phyloP scores from a whole-genome alignment of 768 basidiomycete species.

The Galerina marginata region DNA sequence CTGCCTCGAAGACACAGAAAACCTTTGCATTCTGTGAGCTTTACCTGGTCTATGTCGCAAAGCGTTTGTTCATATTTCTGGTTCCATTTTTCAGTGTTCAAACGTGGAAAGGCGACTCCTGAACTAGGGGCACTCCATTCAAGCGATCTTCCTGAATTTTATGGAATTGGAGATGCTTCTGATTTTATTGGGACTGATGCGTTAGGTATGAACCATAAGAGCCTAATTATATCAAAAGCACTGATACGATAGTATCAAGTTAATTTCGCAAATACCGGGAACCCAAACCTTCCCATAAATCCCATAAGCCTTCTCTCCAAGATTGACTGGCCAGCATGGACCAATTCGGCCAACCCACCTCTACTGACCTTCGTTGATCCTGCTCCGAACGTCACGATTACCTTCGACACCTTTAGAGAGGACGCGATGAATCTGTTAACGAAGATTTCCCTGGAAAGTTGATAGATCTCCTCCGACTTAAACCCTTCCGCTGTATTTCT shows the following conservation, averaged over 20 bases:
- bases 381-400: slow-evolving; percentile 20
- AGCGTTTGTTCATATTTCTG: neutral
- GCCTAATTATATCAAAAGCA: neutral
- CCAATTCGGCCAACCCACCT: slow-evolving; percentile 22
- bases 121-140: slow-evolving; percentile 28
- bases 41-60: neutral
- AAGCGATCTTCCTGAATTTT: slow-evolving; percentile 24
- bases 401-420: slow-evolving; percentile 22
- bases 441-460: slow-evolving; percentile 4
- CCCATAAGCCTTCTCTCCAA: slow-evolving; percentile 23
- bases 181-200: slow-evolving; percentile 27
- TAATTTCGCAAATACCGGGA: slow-evolving; percentile 17
- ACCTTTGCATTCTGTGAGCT: slow-evolving; percentile 10
- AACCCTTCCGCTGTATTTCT: no score
- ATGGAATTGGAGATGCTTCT: slow-evolving; percentile 8
- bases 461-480: no score
- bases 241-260: slow-evolving; percentile 5
- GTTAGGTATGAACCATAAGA: slow-evolving; percentile 13
- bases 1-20: slow-evolving; percentile 20
- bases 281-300: slow-evolving; percentile 21
- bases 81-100: slow-evolving; percentile 31
- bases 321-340: slow-evolving; percentile 22
- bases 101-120: slow-evolving; percentile 33
- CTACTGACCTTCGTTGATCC: slow-evolving; percentile 27
- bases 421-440: slow-evolving; percentile 21